phyloP scores from a whole-genome alignment of 768 basidiomycete species.

The Termitomyces sp. region DNA sequence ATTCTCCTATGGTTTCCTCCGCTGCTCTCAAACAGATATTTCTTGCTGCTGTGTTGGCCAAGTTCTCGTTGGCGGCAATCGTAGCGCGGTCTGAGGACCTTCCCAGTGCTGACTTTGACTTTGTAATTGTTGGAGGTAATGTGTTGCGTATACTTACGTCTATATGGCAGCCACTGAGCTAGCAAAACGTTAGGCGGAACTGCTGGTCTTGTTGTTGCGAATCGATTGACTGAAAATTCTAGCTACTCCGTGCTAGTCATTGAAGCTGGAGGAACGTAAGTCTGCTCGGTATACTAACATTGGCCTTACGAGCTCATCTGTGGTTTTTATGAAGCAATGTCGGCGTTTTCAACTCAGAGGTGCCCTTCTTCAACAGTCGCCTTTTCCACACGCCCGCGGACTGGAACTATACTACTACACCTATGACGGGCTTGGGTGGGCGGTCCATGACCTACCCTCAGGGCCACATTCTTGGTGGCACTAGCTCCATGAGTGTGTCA shows the following conservation, averaged over 20 bases:
- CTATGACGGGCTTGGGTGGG: conserved; percentile 14
- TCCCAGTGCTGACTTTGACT: conserved; percentile 19
- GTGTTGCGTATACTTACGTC: not conserved
- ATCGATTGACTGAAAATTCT: conserved; percentile 20
- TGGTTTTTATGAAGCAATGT: conserved; percentile 6
- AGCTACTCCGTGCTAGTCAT: conserved; percentile 19
- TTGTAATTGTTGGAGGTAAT: conserved; percentile 26
- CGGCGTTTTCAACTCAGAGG: conserved; percentile 14
- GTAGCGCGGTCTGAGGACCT: conserved; percentile 14
- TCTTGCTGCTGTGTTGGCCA: not conserved
- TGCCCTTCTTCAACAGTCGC: conserved; percentile 21
- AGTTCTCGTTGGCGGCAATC: conserved; percentile 4
- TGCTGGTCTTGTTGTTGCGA: conserved; percentile 22
- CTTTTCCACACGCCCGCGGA: conserved; percentile 19
- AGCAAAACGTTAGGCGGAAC: conserved; percentile 17
- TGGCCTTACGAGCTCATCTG: not conserved
- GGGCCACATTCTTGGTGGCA: conserved; percentile 22
- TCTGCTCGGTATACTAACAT: not conserved
- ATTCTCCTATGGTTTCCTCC: not conserved
- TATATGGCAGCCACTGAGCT: not conserved
- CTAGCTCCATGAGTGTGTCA: conserved; percentile 18
- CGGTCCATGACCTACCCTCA: conserved; percentile 17
- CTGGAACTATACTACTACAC: conserved; percentile 21
- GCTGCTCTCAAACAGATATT: not conserved
- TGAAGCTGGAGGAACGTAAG: conserved; percentile 23